Evolutionary conservation across 768 basidiomycete genomes (phyloP), one percentile per base, ranked within the genome.

Genomic region (Lenzites betulinus): DNA sequence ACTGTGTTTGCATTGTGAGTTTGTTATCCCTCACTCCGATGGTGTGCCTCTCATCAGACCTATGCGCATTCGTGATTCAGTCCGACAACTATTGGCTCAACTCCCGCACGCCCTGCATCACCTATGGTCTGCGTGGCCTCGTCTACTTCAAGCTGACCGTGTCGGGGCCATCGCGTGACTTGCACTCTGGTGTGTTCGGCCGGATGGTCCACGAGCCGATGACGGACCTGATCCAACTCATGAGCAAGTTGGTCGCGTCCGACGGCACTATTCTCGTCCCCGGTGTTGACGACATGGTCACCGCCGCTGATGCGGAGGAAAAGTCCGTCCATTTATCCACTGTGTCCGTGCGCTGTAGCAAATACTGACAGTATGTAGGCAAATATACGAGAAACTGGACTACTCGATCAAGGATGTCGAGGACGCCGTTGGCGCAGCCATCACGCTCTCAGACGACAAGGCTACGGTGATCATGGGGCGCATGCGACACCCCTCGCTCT

Each of bases 61-160:
- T 11, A 11, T 33, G 30, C 30, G 4, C 39, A 11, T 12, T 16
- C 11, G 8, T 7, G 15, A 7, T 25, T 22, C 66, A 92, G 90
- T 89, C 87, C 35, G 95, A 97, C 74, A 96, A 95, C 77, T 96
- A 95, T 75, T 97, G 95, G 95, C 76, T 92, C 51, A 92, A 92
- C 73, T 84, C 85, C 0, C 86, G 89, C 46, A 92, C 88, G 5
- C 91, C 91, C 0, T 87, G 81, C 38, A 71, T 93, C 54, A 96
- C 94, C 0, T 95, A 95, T 65, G 94, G 94, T 59, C 83, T 95
- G 33, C 89, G 95, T 47, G 95, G 95, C 8, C 77, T 97, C 48
- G 80, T 86, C 39, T 98, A 97, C 80, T 95, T 89, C 82, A 89
- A 87, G 63, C 77, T 93, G 62, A 85, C 84, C 30, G 76, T 98